phyloP scores from a whole-genome alignment of 1,139 yeast genomes.

The Pichia sp. region DNA sequence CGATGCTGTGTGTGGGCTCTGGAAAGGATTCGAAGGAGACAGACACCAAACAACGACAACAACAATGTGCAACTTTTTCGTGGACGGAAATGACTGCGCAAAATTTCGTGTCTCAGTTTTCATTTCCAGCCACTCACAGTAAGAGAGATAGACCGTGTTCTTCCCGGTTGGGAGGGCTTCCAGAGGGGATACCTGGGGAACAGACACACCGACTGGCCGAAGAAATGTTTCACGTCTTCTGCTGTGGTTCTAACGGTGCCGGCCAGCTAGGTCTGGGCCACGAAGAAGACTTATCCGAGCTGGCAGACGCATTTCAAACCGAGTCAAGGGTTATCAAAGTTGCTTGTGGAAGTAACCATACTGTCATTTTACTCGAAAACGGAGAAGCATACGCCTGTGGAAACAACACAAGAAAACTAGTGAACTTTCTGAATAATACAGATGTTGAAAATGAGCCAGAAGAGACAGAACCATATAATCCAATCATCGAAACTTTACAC shows the following conservation, averaged over 20 bases:
- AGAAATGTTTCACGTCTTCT: conserved; percentile 36
- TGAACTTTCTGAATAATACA: too few relatives aligned
- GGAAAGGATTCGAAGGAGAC: too few relatives aligned
- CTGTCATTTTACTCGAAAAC: conserved; percentile 52
- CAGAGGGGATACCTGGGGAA: too few relatives aligned
- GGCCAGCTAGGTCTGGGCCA: conserved; percentile 71
- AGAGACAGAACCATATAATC: not conserved
- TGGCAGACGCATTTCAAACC: conserved; percentile 27
- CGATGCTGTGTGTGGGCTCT: too few relatives aligned
- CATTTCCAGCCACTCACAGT: too few relatives aligned
- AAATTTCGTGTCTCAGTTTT: too few relatives aligned
- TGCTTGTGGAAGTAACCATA: conserved; percentile 87
- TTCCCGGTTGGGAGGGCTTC: too few relatives aligned
- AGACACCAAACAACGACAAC: too few relatives aligned
- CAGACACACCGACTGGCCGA: too few relatives aligned
- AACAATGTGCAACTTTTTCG: too few relatives aligned
- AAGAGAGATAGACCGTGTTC: too few relatives aligned
- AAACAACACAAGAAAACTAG: conserved; percentile 3
- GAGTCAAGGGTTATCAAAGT: conserved; percentile 38
- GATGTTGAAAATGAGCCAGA: not conserved
- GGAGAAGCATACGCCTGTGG: conserved; percentile 64
- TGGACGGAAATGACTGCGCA: too few relatives aligned
- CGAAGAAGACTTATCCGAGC: conserved; percentile 45
- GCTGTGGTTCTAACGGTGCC: conserved; percentile 85
- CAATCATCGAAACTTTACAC: not conserved